These are phyloP conservation scores for Tulasnella sp. DNA, from an alignment of 768 basidiomycete species.

Conservation along the genomic window DNA sequence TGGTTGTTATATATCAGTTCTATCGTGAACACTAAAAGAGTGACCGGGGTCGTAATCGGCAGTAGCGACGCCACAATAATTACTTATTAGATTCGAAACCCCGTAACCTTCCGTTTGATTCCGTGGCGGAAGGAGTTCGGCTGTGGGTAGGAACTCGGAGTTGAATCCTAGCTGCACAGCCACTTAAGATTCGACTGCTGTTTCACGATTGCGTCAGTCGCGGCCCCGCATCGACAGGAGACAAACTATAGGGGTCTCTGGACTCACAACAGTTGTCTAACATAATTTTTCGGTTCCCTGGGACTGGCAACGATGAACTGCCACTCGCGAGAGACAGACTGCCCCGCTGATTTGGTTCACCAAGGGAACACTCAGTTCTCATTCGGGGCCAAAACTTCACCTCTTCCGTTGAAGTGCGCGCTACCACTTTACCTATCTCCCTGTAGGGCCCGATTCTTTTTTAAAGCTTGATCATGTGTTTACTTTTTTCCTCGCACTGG, in stretches of 20 bases:
- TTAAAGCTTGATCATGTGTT: neutral
- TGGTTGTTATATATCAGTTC: too few relatives aligned
- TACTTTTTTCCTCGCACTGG: neutral
- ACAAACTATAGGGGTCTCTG: neutral
- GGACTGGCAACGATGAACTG: too few relatives aligned
- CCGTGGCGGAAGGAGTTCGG: constrained; percentile 2
- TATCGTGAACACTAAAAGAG: too few relatives aligned
- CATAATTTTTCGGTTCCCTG: too few relatives aligned
- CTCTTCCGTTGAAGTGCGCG: too few relatives aligned
- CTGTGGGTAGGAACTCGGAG: neutral
- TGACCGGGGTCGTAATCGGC: too few relatives aligned
- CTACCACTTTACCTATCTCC: neutral
- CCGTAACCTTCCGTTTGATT: neutral
- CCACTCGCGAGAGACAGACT: too few relatives aligned
- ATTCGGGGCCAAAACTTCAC: too few relatives aligned
- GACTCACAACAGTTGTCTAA: too few relatives aligned
- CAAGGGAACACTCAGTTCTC: too few relatives aligned
- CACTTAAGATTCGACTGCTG: neutral
- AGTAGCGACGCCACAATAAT: too few relatives aligned
- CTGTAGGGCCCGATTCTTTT: neutral
- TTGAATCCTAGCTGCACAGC: neutral
- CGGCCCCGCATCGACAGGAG: neutral
- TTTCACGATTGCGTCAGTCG: neutral
- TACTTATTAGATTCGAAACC: neutral
- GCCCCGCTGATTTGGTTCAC: too few relatives aligned